Evolutionary conservation across 73 alveolate species (phyloP).

Genomic region (Tetrahymena thermophila): DNA sequence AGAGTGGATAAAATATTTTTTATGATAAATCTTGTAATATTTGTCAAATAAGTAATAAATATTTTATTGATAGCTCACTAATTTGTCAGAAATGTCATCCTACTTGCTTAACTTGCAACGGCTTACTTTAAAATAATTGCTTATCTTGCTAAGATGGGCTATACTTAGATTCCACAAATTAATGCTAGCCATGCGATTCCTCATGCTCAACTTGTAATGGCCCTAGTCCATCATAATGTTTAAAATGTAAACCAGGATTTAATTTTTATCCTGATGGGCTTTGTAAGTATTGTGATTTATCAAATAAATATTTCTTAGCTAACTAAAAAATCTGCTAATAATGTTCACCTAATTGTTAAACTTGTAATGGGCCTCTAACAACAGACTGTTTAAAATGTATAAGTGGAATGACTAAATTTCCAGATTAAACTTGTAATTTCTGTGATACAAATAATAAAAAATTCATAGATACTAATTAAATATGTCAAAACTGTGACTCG

Average conservation of each 20-base stretch:
- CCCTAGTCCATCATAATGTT: not conserved
- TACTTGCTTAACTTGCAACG: not conserved
- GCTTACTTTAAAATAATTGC: not conserved
- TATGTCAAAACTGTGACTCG: not conserved
- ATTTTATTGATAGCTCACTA: not conserved
- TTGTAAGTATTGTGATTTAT: not conserved
- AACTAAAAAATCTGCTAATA: not conserved
- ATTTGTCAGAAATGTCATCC: not conserved
- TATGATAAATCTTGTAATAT: not conserved
- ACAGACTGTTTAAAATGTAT: not conserved
- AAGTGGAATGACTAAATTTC: not conserved
- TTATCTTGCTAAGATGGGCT: not conserved
- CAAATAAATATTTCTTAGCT: not conserved
- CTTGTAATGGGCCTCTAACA: not conserved
- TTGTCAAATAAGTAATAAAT: not conserved
- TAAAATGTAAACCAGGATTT: not conserved
- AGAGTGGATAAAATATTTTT: not conserved
- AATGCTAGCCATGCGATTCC: not conserved
- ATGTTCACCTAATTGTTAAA: not conserved
- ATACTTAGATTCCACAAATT: not conserved
- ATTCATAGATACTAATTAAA: not conserved
- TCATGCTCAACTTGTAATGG: not conserved
- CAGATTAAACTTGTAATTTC: not conserved
- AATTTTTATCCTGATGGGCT: not conserved
- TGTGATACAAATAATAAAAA: not conserved